A percentile compares a stretch with the other conserved stretches of the same genome.
Evolutionary conservation across 352 stramenopile species (phyloP).

Genomic region (Pythium biforme): DNA sequence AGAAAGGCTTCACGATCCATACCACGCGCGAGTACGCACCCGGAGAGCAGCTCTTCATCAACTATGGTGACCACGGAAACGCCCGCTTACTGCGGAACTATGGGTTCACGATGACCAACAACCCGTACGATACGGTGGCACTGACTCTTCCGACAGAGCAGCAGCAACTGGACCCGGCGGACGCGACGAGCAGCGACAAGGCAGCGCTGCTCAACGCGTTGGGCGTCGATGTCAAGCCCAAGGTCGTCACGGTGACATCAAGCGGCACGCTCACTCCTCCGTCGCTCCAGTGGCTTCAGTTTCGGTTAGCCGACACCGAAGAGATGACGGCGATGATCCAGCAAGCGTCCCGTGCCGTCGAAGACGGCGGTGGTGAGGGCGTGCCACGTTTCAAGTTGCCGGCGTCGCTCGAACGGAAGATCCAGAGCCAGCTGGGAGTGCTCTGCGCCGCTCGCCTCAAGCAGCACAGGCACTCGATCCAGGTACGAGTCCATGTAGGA

Average conservation of each 20-base stretch:
- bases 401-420: conserved; percentile 23
- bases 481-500: conserved; percentile 20
- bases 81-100: conserved; percentile 79
- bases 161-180: conserved; percentile 33
- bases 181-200: conserved; percentile 33
- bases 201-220: conserved; percentile 7
- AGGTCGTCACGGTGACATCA: conserved; percentile 29
- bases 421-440: conserved; percentile 14
- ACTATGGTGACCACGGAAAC: conserved; percentile 71
- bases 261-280: conserved; percentile 35
- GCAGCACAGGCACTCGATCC: conserved; percentile 25
- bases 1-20: conserved; percentile 62
- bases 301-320: conserved; percentile 41
- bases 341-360: conserved; percentile 21
- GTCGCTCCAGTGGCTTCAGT: conserved; percentile 53
- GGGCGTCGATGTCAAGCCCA: not conserved
- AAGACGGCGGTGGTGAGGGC: not conserved
- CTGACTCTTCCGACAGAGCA: conserved; percentile 39
- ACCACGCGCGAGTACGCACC: conserved; percentile 52
- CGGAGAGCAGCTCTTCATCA: conserved; percentile 81
- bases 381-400: conserved; percentile 30
- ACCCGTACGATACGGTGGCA: conserved; percentile 44
- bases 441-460: conserved; percentile 13
- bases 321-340: conserved; percentile 49
- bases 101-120: conserved; percentile 51